Conservation (phyloP, 2,329 filamentous ascomycete species). For the Pyricularia sp. region DNA sequence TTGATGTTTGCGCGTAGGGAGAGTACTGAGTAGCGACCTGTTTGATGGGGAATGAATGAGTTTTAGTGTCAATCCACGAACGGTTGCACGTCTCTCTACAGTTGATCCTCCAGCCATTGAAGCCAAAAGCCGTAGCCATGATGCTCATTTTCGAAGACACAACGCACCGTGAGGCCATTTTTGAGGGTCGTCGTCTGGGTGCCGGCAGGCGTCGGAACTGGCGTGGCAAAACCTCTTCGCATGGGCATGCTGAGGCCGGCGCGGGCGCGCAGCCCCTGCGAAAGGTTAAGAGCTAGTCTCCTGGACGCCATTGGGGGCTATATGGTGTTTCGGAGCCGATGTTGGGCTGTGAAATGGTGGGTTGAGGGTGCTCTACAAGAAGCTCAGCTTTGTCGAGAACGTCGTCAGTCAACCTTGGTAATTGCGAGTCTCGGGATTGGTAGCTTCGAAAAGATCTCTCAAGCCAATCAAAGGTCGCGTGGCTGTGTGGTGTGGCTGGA, state of each 20-base stretch:
- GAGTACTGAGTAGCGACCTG: constrained; percentile 98
- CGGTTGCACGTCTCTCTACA: neutral
- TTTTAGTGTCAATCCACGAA: neutral
- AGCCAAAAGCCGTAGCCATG: neutral
- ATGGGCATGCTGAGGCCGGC: constrained; percentile 69
- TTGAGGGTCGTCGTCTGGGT: constrained; percentile 93
- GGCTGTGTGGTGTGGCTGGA: neutral
- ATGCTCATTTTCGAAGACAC: neutral
- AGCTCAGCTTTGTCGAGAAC: neutral
- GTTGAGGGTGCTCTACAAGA: constrained; percentile 39
- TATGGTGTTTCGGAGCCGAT: constrained; percentile 31
- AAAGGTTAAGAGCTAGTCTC: constrained; percentile 91
- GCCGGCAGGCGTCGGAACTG: constrained; percentile 61
- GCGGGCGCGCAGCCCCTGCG: constrained; percentile 81
- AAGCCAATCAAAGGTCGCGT: neutral
- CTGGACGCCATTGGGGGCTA: constrained; percentile 78
- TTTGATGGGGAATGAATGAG: constrained; percentile 8
- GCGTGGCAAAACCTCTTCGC: constrained; percentile 83
- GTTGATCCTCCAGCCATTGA: neutral
- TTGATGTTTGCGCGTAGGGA: constrained; percentile 95
- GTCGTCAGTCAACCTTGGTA: constrained; percentile 4
- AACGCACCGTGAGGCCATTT: constrained; percentile 87
- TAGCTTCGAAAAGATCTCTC: constrained; percentile 5
- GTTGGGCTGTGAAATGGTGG: constrained; percentile 20
- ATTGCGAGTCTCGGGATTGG: constrained; percentile 4